These are phyloP conservation scores for Sarocladium oryzae DNA, from an alignment of 2,329 filamentous ascomycete species.

Conservation along the genomic window DNA sequence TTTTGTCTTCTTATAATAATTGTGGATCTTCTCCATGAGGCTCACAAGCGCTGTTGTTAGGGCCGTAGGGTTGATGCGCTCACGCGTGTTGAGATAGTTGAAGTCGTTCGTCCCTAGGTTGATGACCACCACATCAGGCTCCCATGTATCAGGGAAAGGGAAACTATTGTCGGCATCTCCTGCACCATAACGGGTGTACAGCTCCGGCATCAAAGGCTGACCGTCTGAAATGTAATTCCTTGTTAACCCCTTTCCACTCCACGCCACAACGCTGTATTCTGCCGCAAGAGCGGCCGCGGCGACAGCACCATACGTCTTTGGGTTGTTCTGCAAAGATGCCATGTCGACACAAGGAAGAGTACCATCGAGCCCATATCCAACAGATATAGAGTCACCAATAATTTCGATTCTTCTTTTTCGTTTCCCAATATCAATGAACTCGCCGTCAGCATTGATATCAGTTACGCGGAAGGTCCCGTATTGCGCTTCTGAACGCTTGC, in stretches of 20 bases:
- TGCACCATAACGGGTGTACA: slow-evolving; percentile 36
- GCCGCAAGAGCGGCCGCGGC: slow-evolving; percentile 32
- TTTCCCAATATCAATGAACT: slow-evolving; percentile 15
- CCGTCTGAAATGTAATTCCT: slow-evolving; percentile 31
- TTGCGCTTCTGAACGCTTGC: slow-evolving; percentile 31
- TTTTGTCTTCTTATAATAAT: slow-evolving; percentile 27
- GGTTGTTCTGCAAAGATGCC: slow-evolving; percentile 31
- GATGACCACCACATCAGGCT: slow-evolving; percentile 32
- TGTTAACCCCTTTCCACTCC: slow-evolving; percentile 36
- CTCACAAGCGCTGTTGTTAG: slow-evolving; percentile 22
- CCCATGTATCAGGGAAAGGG: slow-evolving; percentile 24
- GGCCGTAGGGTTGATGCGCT: slow-evolving; percentile 20
- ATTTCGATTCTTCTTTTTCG: slow-evolving; percentile 32
- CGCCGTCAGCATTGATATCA: slow-evolving; percentile 20
- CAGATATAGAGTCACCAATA: slow-evolving; percentile 38
- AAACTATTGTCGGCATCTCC: slow-evolving; percentile 31
- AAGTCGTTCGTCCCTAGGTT: slow-evolving; percentile 40
- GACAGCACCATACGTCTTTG: slow-evolving; percentile 35
- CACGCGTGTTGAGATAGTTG: slow-evolving; percentile 24
- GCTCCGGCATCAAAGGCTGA: slow-evolving; percentile 29
- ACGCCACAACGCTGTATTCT: slow-evolving; percentile 36
- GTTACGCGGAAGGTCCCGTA: slow-evolving; percentile 18
- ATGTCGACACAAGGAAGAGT: slow-evolving; percentile 31
- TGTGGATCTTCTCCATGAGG: slow-evolving; percentile 26
- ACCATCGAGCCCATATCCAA: slow-evolving; percentile 37